Evolutionary conservation across 495 filamentous ascomycete species (phyloP).

Genomic region (Acidomyces sp.): DNA sequence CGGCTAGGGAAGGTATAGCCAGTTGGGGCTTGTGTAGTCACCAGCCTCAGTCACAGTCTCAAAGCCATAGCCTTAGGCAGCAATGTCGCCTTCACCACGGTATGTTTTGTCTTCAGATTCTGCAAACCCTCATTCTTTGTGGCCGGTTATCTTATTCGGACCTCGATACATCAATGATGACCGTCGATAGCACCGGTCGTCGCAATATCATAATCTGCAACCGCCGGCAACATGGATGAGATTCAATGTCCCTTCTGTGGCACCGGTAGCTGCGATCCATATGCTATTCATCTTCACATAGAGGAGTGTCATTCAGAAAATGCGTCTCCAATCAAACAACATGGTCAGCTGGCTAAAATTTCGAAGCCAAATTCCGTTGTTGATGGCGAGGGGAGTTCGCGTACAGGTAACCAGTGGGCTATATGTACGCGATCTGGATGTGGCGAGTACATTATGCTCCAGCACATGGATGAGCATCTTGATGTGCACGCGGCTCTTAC

Average conservation of each 20-base stretch:
- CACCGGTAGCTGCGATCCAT: slow-evolving; percentile 25
- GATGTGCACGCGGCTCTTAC: slow-evolving; percentile 49
- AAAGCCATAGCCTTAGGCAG: too few relatives aligned
- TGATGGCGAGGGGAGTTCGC: slow-evolving; percentile 24
- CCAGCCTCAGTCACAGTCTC: too few relatives aligned
- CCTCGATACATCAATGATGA: too few relatives aligned
- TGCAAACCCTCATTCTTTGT: too few relatives aligned
- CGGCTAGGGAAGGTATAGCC: too few relatives aligned
- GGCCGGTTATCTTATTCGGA: too few relatives aligned
- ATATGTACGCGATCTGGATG: slow-evolving; percentile 61
- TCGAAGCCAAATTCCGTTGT: slow-evolving; percentile 14
- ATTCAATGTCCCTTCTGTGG: slow-evolving; percentile 42
- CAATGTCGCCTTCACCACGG: too few relatives aligned
- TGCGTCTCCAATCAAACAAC: slow-evolving; percentile 40
- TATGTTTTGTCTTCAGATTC: too few relatives aligned
- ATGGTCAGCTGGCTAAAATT: slow-evolving; percentile 9
- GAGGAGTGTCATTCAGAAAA: slow-evolving; percentile 42
- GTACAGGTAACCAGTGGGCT: slow-evolving; percentile 33
- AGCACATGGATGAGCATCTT: slow-evolving; percentile 56
- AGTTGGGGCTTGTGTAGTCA: too few relatives aligned
- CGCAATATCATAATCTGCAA: too few relatives aligned
- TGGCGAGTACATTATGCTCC: slow-evolving; percentile 48
- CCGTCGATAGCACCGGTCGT: too few relatives aligned
- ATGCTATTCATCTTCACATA: slow-evolving; percentile 43
- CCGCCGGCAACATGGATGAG: slow-evolving; percentile 5